Conservation (phyloP, 1,284 basidiomycete species). For the Coriolopsis trogii region DNA sequence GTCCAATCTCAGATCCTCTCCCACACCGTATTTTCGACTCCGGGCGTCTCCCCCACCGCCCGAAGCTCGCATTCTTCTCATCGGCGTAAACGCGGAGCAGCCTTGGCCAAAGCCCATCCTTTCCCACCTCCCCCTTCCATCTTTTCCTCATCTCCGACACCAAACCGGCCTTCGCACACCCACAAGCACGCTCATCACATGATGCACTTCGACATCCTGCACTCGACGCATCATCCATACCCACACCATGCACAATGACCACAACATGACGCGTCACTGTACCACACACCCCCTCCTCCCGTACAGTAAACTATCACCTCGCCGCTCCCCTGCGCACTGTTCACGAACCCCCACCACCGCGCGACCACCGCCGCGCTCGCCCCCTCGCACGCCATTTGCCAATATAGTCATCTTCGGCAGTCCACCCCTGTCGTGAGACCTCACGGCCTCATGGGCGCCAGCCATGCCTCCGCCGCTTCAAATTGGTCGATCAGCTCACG, state of each 20-base stretch:
- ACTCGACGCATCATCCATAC: too few relatives aligned
- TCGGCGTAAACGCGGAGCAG: conserved; percentile 25
- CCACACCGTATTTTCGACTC: conserved; percentile 14
- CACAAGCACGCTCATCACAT: conserved; percentile 14
- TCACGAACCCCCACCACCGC: conserved; percentile 5
- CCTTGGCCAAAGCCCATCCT: conserved; percentile 12
- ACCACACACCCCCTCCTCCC: not conserved
- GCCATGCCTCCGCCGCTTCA: conserved; percentile 92
- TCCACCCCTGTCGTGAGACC: conserved; percentile 19
- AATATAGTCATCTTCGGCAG: conserved; percentile 11
- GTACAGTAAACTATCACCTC: not conserved
- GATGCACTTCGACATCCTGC: not conserved
- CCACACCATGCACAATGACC: too few relatives aligned
- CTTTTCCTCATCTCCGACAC: conserved; percentile 22
- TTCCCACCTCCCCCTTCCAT: conserved; percentile 30
- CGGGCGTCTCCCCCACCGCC: conserved; percentile 12
- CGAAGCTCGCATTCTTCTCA: conserved; percentile 25
- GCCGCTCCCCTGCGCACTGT: conserved; percentile 1
- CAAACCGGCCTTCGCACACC: conserved; percentile 13
- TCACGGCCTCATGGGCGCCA: conserved; percentile 88
- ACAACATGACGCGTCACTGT: not conserved
- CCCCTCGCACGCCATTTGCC: conserved; percentile 11
- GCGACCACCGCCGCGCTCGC: conserved; percentile 1
- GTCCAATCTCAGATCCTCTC: conserved; percentile 27
- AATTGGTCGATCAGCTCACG: conserved; percentile 91